Base-by-base conservation (phyloP, 1,284 basidiomycete genomes). In the Boletus calvinii region DNA sequence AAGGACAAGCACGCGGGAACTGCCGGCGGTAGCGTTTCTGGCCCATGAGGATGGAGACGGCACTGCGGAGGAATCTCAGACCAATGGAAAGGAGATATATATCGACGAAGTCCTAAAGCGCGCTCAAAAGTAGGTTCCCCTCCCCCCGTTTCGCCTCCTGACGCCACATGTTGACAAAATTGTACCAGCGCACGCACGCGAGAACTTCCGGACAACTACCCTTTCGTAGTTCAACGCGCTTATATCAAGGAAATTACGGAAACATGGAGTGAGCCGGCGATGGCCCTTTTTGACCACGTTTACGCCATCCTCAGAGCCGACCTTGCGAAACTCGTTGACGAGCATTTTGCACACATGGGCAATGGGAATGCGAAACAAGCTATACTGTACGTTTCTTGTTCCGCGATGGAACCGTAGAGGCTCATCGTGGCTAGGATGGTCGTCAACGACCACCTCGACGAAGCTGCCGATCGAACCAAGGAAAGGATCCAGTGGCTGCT, bases 181-280 rank as follows among this genome's bases (percentile, higher is more conserved):
- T 9, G n/a, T 36, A 8, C 7, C 37, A 90, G 87, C 8, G 78
- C 84, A 0, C 76, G 80, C 1, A 85, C 85, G 0, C 80, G 85
- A 5, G 85, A 90, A 61, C 72, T 90, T 0, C 85, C 87, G 0
- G 82, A 78, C 13, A 78, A 80, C 54, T 81, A 77, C 54, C 87
- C 87, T 0, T 89, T 85, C 56, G 71, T 79, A 0, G 83, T 87
- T 0, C 80, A 81, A 26, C 62, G 74, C 6, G 54, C 63, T 0
- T 81, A 78, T 42, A 84, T 90, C 41, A 54, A 63, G 2, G 53
- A 65, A 1, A 66, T 81, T 18, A 75, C 77, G 10, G 48, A 66
- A 15, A 56, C 72, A 41, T 90, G 88, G 88, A 57, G 57, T 1
- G 48, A 20, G 0, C 82, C 85, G 0, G 73, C 81, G 0, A 62